Evolutionary conservation across 345 rosid species (phyloP), one percentile per base, ranked within the genome.

Genomic region (Eucalyptus marginata): DNA sequence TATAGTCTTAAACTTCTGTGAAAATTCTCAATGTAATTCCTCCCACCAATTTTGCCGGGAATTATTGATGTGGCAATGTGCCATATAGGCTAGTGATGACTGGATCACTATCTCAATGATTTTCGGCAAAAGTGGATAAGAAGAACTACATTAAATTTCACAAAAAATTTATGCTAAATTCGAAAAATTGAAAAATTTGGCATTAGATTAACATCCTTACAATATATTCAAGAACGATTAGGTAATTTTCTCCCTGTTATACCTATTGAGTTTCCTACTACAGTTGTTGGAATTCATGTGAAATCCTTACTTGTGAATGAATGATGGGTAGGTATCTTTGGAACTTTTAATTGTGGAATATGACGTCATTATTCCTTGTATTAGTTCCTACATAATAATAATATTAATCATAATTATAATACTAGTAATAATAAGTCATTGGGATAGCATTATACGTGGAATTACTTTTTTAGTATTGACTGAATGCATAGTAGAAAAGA

Each of bases 111-210:
- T 15, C 4, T 16, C 2, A 15, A 3, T 1, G 9, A 31, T 15
- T 31, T 66, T 4, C 0, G 5, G 10, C 40, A 66, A 66, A 66
- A n/a, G 7, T 66, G n/a, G 6, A 66, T 3, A 0, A 18, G 1
- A 66, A 31, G 6, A 18, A 66, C 20, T 66, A 15, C 10, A n/a
- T 66, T 66, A 7, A 66, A 66, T n/a, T 66, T 66, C 0, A 11
- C 10, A 66, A 15, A 15, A 66, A 66, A 15, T 2, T 31, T 56
- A 22, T 3, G 6, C 5, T 10, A 24, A 56, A 24, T 24, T 56
- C 6, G 13, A 25, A 24, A 56, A 56, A 24, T 56, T 24, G 1
- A 10, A 56, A 56, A 10, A 10, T 24, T 24, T 56, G 4, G 4
- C 1, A 56, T 10, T 56, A 4, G 33, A 66, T 66, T 66, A 8